A percentile compares a stretch with the other conserved stretches of the same genome.
Conservation (phyloP, 2,329 filamentous ascomycete species). For the Xylariales sp. region DNA sequence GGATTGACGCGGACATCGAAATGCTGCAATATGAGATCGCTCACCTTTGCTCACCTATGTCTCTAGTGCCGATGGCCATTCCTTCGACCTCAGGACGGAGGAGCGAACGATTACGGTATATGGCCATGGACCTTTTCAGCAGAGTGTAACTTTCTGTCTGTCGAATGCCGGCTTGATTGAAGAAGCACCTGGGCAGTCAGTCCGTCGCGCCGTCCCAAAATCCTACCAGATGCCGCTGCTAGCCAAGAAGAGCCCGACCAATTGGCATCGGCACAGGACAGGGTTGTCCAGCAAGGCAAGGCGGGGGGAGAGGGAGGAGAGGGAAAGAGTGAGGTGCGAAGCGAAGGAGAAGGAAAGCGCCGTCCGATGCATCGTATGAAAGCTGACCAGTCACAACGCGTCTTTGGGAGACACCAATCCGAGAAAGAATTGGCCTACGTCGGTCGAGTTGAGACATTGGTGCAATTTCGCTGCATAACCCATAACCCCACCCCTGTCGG, state of each 20-base stretch:
- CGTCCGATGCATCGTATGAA: neutral
- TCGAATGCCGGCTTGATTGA: no score
- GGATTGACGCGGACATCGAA: no score
- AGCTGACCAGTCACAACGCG: neutral
- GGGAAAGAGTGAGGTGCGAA: neutral
- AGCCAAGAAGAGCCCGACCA: neutral
- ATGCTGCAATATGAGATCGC: no score
- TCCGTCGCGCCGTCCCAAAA: neutral
- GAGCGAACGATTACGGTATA: no score
- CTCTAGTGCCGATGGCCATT: no score
- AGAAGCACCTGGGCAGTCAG: no score
- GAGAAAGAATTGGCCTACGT: slow-evolving; percentile 1
- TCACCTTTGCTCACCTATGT: no score
- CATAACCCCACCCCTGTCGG: neutral
- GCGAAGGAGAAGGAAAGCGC: neutral
- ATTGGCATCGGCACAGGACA: neutral
- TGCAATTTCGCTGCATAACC: slow-evolving; percentile 4
- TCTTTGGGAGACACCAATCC: neutral
- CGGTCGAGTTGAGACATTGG: slow-evolving; percentile 8
- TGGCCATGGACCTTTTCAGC: no score
- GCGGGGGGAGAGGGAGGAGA: neutral
- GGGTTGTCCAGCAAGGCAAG: neutral
- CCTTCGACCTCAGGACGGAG: no score
- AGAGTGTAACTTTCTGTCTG: no score
- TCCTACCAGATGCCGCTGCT: neutral